phyloP scores from a whole-genome alignment of 176 grass and related monocot species.

The Juncus effusus region DNA sequence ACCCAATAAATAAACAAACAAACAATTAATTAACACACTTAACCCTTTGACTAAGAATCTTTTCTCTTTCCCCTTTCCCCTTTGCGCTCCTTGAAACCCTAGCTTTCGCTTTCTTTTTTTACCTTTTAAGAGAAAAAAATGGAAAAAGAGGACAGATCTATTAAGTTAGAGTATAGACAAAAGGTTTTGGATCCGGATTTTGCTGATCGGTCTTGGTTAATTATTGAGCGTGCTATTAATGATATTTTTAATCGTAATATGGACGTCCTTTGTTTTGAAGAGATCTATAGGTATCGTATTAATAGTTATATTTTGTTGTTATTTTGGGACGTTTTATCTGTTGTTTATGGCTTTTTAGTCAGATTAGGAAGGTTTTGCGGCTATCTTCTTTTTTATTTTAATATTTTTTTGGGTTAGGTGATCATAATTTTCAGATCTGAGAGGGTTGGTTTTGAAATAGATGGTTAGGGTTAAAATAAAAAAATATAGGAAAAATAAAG shows the following conservation, averaged over 20 bases:
- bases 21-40: too few relatives aligned
- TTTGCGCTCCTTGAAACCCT: not conserved
- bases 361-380: too few relatives aligned
- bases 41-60: not conserved
- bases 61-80: not conserved
- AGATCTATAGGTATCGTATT: slow-evolving; percentile 26
- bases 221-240: slow-evolving; percentile 71
- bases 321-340: slow-evolving; percentile 13
- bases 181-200: slow-evolving; percentile 76
- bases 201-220: slow-evolving; percentile 73
- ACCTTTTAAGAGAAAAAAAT: slow-evolving; percentile 32
- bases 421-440: too few relatives aligned
- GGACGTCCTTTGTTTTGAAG: slow-evolving; percentile 43
- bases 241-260: slow-evolving; percentile 68
- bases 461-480: too few relatives aligned
- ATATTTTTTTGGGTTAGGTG: not conserved
- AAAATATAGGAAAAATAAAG: too few relatives aligned
- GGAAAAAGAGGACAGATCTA: slow-evolving; percentile 40
- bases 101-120: not conserved
- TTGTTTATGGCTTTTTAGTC: slow-evolving; percentile 2
- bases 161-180: slow-evolving; percentile 74
- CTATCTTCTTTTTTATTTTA: not conserved
- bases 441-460: too few relatives aligned
- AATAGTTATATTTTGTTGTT: slow-evolving; percentile 1
- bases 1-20: too few relatives aligned